phyloP scores from a whole-genome alignment of 257 asterid genomes.

The Ilex aquifolium region DNA sequence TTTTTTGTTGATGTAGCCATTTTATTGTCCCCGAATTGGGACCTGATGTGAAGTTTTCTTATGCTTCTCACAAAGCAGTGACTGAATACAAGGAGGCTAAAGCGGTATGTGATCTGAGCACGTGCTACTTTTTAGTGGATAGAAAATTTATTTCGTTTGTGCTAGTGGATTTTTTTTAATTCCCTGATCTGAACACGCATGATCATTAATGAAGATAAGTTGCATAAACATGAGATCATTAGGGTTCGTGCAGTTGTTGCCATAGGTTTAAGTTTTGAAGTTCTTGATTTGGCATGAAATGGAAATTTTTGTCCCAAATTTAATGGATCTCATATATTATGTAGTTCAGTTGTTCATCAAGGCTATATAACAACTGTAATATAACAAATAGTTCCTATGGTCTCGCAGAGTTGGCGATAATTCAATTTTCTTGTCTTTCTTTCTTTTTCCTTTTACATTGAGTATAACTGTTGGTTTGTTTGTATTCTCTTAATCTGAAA shows the following conservation, averaged over 20 bases:
- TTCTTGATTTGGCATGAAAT: background rate
- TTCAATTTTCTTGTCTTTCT: background rate
- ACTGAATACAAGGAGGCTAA: slow-evolving; percentile 29
- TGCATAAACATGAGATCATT: background rate
- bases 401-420: too few species aligned
- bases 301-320: too few species aligned
- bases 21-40: slow-evolving; percentile 34
- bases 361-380: too few species aligned
- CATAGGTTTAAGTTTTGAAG: too few species aligned
- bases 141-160: background rate
- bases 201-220: background rate
- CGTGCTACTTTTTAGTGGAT: background rate
- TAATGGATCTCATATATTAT: too few species aligned
- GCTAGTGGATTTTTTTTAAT: too few species aligned
- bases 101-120: slow-evolving; percentile 18
- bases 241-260: background rate
- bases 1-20: slow-evolving; percentile 24
- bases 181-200: background rate
- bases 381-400: too few species aligned
- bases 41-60: slow-evolving; percentile 25
- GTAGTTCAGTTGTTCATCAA: too few species aligned
- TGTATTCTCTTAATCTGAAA: background rate
- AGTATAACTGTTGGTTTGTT: background rate
- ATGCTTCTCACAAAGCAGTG: slow-evolving; percentile 37
- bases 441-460: background rate